Conservation (phyloP, 306 rosid species). For the Cucurbita moschata region DNA sequence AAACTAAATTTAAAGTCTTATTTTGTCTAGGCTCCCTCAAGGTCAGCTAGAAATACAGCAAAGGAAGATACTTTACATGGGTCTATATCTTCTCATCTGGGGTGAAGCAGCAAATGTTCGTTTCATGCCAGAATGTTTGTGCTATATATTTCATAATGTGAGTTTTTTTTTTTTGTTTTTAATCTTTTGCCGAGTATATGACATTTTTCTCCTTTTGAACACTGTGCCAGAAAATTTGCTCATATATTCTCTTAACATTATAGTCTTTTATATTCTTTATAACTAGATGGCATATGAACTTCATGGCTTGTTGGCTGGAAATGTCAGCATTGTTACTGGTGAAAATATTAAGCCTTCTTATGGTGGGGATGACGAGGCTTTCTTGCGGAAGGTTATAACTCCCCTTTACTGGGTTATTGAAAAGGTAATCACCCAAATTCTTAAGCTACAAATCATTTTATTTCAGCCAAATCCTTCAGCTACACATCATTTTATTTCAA, state of each 20-base stretch:
- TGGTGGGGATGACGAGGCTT: slow-evolving; percentile 97
- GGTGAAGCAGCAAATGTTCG: slow-evolving; percentile 91
- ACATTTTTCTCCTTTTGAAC: background rate
- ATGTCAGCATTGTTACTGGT: slow-evolving; percentile 96
- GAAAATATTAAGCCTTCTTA: slow-evolving; percentile 97
- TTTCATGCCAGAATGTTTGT: slow-evolving; percentile 91
- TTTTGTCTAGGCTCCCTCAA: slow-evolving; percentile 61
- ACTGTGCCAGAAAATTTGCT: background rate
- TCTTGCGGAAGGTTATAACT: slow-evolving; percentile 73
- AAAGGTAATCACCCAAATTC: slow-evolving; percentile 29
- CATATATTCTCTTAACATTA: background rate
- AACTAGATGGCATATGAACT: slow-evolving; percentile 92
- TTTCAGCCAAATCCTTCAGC: background rate
- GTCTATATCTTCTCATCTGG: slow-evolving; percentile 88
- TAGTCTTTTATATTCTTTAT: slow-evolving; percentile 15
- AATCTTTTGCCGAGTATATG: slow-evolving; percentile 2
- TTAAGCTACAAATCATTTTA: slow-evolving; percentile 11
- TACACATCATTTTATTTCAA: slow-evolving; percentile 12
- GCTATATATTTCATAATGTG: slow-evolving; percentile 90
- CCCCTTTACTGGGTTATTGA: slow-evolving; percentile 73
- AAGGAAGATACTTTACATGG: slow-evolving; percentile 90
- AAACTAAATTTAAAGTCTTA: slow-evolving; percentile 11
- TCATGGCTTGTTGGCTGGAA: slow-evolving; percentile 94
- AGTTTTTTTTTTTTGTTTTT: slow-evolving; percentile 8
- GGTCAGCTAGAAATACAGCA: slow-evolving; percentile 74